A percentile compares a stretch with the other conserved stretches of the same genome.
Evolutionary conservation across 2,329 filamentous ascomycete species (phyloP).

Genomic region (Paecilomyces sp.): DNA sequence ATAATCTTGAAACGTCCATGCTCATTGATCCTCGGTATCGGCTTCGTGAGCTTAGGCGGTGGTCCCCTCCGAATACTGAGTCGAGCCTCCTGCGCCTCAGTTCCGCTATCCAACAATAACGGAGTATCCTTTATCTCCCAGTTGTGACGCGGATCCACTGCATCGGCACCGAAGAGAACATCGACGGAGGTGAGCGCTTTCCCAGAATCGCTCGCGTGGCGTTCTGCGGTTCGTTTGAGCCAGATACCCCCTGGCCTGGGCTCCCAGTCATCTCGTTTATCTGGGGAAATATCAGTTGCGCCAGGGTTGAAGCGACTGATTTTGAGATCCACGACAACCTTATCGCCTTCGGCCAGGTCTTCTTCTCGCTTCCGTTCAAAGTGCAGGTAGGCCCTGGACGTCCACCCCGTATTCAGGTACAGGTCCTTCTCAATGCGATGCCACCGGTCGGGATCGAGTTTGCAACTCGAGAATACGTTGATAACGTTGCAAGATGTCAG

Average conservation of each 20-base stretch:
- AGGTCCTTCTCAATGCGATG: conserved; percentile 84
- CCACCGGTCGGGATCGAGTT: conserved; percentile 66
- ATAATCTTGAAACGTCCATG: conserved; percentile 96
- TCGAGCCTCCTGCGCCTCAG: conserved; percentile 60
- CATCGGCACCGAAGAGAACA: conserved; percentile 82
- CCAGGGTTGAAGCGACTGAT: conserved; percentile 67
- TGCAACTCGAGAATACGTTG: conserved; percentile 69
- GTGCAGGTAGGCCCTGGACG: conserved; percentile 71
- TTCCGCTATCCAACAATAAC: conserved; percentile 59
- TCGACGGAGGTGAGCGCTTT: conserved; percentile 74
- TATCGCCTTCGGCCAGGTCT: conserved; percentile 66
- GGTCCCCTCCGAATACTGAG: conserved; percentile 71
- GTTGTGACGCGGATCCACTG: conserved; percentile 77
- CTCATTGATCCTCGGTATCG: conserved; percentile 69
- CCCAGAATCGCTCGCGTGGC: conserved; percentile 67
- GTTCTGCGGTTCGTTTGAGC: conserved; percentile 67
- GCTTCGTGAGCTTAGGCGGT: conserved; percentile 58
- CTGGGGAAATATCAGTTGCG: conserved; percentile 46
- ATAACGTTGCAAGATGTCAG: conserved; percentile 68
- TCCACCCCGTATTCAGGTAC: conserved; percentile 67
- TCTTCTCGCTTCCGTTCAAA: conserved; percentile 80
- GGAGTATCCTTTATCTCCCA: conserved; percentile 75
- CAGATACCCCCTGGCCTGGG: conserved; percentile 69
- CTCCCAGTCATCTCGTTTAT: conserved; percentile 66
- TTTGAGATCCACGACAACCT: conserved; percentile 70